Base-by-base conservation (phyloP, 441 rosid genomes). In the Pelargonium fulgidum region DNA sequence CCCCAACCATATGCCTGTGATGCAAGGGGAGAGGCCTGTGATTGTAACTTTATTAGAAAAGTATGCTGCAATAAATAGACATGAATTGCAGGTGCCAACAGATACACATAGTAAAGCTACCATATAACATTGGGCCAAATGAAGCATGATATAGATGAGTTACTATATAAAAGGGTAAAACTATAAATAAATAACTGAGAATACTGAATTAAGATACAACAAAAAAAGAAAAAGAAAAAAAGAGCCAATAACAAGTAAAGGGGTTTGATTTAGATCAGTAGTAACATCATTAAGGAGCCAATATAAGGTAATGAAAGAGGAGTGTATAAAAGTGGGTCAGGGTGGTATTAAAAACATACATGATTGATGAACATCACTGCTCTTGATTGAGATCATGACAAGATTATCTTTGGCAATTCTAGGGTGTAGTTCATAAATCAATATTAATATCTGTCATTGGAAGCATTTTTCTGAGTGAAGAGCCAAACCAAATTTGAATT, bases 11-110 rank as follows among this genome's bases (percentile, higher is more conserved):
- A 76, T 89, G 97, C 62, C 92, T 87, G 61, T 95, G 99, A 81
- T 95, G 85, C 91, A 87, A 74, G 66, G 98, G 98, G 73, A 92
- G 90, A 76, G 97, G 89, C 88, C 97, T 92, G 94, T 68, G 82
- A 77, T 76, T 71, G n/a, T 70, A 56, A 72, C 48, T 45, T 62
- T 20, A 61, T 65, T 22, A 75, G 77, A 65, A 76, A 62, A 42
- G 8, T 62, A 54, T 54, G 61, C 61, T 20, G 17, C 2, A n/a
- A 54, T 14, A 47, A 47, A 47, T 47, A n/a, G 13, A n/a, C 8
- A 47, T 47, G 54, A n/a, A 47, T 47, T 47, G 54, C 54, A 47
- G 14, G 14, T 11, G 14, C 54, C 13, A 47, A 47, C 54, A 47
- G 5, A 47, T 11, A 47, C 13, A 47, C 54, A 47, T 16, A 47